phyloP scores from a whole-genome alignment of 495 filamentous ascomycete species.

The Penicillium diatomitis region DNA sequence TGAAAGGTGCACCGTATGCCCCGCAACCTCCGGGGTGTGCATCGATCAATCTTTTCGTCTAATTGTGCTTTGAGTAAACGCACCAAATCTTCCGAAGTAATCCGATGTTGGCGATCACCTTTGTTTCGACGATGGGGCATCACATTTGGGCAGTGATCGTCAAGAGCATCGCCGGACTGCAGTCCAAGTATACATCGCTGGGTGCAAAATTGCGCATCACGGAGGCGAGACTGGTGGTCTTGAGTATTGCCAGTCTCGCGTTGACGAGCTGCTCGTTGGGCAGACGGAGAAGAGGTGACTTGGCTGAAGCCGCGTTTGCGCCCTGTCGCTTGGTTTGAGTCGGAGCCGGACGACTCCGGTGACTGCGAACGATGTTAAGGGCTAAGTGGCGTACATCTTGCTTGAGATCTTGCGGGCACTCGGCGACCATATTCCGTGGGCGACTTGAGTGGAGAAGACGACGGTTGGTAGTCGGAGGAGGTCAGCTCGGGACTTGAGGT shows the following conservation, averaged over 20 bases:
- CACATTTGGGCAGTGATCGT: slow-evolving; percentile 36
- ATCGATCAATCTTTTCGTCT: slow-evolving; percentile 20
- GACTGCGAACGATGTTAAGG: not conserved
- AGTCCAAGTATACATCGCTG: slow-evolving; percentile 39
- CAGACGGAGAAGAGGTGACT: slow-evolving; percentile 7
- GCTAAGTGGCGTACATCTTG: not conserved
- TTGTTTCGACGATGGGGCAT: slow-evolving; percentile 16
- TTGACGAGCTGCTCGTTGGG: not conserved
- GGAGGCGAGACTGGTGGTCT: not conserved
- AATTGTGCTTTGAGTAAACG: slow-evolving; percentile 15
- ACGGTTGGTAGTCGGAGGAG: slow-evolving; percentile 12
- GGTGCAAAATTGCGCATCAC: slow-evolving; percentile 30
- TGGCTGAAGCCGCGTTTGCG: slow-evolving; percentile 21
- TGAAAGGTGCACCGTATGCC: slow-evolving; percentile 28
- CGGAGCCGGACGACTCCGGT: slow-evolving; percentile 12
- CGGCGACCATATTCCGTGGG: not conserved
- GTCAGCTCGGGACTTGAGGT: slow-evolving; percentile 7
- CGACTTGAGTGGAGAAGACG: slow-evolving; percentile 6
- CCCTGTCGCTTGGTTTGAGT: slow-evolving; percentile 11
- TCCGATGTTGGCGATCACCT: slow-evolving; percentile 9
- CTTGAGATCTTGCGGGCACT: not conserved
- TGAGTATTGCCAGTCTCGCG: not conserved
- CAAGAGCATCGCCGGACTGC: slow-evolving; percentile 22
- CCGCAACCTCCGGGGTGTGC: slow-evolving; percentile 13
- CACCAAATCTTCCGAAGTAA: slow-evolving; percentile 8